Base-by-base conservation (phyloP, 129 eudicot species). In the Sambucus nigra region DNA sequence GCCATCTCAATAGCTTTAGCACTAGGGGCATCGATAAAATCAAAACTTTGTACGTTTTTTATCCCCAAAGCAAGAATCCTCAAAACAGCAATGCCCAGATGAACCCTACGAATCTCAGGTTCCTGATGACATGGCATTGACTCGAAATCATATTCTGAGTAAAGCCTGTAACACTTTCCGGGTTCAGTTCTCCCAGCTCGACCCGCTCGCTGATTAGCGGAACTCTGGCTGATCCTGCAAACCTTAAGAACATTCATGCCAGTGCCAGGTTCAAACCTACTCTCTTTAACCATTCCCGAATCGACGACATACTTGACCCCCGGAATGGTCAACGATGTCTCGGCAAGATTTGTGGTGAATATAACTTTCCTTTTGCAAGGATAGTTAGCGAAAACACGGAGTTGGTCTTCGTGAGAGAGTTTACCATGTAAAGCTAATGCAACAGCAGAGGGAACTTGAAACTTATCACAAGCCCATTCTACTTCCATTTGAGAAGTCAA, bases 181-280 rank as follows among this genome's bases (percentile, higher is more conserved):
- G 95, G 76, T 47, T 86, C 96, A 51, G 96, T 86, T 14, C 99
- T 74, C 33, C 99, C 99, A 5, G 99, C 99, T 25, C 99, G 92
- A 0, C 99, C 99, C 52, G 82, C 94, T 32, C 96, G 72, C 55
- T 92, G 99, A 74, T 86, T 92, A 2, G 94, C 96, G 71, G 87
- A 86, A 7, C 96, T 96, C 71, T 86, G 77, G 35, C 96, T 86
- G 32, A 80, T 65, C 96, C 95, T 86, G 38, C 91, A 77, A 54
- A 96, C 79, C 32, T 80, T 91, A 61, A 92, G 87, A 28, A 96
- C 86, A 0, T 92, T 82, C 9, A 92, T 96, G 57, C 86, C 86
- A 50, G 75, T 82, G 39, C 82, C 80, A 0, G 99, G 99, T 31
- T 92, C 99, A 55, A 86, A 92, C 65, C 74, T 92, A 59, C 80